Evolutionary conservation across 495 filamentous ascomycete genomes (phyloP), one percentile per base, ranked within the genome.

Genomic region (Beverwykella pulmonaria): DNA sequence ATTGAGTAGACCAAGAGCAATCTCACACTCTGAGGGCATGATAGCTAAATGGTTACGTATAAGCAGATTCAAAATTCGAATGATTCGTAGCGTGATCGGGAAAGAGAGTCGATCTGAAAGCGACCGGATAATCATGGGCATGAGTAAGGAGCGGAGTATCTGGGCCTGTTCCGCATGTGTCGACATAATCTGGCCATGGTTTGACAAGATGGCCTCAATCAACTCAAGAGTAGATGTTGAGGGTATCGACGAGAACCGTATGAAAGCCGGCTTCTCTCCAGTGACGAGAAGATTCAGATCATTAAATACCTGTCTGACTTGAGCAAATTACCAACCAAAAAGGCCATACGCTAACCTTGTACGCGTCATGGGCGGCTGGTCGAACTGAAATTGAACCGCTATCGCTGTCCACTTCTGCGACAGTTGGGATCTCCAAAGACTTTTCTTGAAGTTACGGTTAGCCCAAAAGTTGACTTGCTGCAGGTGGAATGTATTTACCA

Each of bases 211-310:
- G 5, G 91, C 92, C 78, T 96, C 93, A 67, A 98, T 91, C 32
- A 98, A 81, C 72, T 98, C 94, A 1, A 98, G 78, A 20, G 92
- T 91, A 67, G 95, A 93, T 1, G 88, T 88, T 53, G 91, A 87
- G 0, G 91, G 86, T 15, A 97, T 82, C 4, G 85, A 83, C 34
- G 88, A 87, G 62, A 90, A 88, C 44, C 86, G 84, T 22, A 98
- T 81, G 67, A 92, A 95, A 57, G 91, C 83, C 7, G 93, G 84
- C 53, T 87, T 86, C 64, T 93, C 90, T 46, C 88, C 89, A 73
- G 97, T 93, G 0, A 90, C 90, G 47, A 96, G 78, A 53, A 93
- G 83, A 71, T 93, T 97, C 12, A 98, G 84, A 72, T 98, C 94
- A 72, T 91, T 87, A 75, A 98, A 88, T 22, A 95, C 85, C 83